These are phyloP conservation scores for Fusarium sp. DNA, from an alignment of 2,329 filamentous ascomycete species.

Conservation along the genomic window DNA sequence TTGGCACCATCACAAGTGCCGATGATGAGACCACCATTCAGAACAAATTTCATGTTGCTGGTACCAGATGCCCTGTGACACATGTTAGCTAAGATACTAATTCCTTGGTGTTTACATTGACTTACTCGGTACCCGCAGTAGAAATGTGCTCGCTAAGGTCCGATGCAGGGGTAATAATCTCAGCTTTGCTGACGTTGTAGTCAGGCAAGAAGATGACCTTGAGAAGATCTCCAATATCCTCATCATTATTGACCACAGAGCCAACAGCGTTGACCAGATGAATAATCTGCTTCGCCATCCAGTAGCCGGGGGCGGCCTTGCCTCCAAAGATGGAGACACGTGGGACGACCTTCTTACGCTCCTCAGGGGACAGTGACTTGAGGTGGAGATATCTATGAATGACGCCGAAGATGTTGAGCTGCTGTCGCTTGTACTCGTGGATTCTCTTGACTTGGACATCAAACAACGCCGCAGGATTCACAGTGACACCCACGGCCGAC, in stretches of 20 bases:
- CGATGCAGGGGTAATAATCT: slow-evolving; percentile 93
- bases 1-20: slow-evolving; percentile 98
- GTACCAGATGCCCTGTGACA: slow-evolving; percentile 72
- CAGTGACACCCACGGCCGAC: slow-evolving; percentile 77
- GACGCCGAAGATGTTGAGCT: slow-evolving; percentile 98
- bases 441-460: slow-evolving; percentile 99
- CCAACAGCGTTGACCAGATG: slow-evolving; percentile 95
- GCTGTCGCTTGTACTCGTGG: slow-evolving; percentile 98
- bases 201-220: slow-evolving; percentile 98
- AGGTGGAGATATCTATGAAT: slow-evolving; percentile 93
- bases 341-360: slow-evolving; percentile 85
- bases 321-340: slow-evolving; percentile 97
- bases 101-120: slow-evolving; percentile 17
- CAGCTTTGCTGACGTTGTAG: slow-evolving; percentile 99
- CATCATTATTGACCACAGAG: slow-evolving; percentile 88
- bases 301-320: slow-evolving; percentile 97
- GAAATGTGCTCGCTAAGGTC: slow-evolving; percentile 99
- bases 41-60: slow-evolving; percentile 99
- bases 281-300: slow-evolving; percentile 99
- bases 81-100: slow-evolving; percentile 10
- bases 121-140: slow-evolving; percentile 89
- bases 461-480: slow-evolving; percentile 90
- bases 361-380: slow-evolving; percentile 83
- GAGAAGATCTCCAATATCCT: slow-evolving; percentile 89
- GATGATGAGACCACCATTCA: slow-evolving; percentile 97